A percentile compares a stretch with the other conserved stretches of the same genome.
These are phyloP conservation scores for Colletotrichum sp. DNA, from an alignment of 2,329 filamentous ascomycete species.

Conservation along the genomic window DNA sequence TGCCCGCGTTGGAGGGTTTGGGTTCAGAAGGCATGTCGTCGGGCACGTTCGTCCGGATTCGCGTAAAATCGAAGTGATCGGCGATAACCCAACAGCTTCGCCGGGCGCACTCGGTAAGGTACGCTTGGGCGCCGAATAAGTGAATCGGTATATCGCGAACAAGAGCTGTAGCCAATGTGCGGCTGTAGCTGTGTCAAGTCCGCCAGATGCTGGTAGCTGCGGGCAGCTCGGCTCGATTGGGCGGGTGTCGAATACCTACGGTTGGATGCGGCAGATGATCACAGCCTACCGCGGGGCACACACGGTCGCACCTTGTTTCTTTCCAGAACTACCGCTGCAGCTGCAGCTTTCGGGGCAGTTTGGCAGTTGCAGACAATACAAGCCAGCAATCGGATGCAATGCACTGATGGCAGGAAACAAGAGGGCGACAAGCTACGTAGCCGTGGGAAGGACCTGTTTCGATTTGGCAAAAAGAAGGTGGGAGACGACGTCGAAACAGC, in stretches of 20 bases:
- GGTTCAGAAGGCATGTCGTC: constrained; percentile 38
- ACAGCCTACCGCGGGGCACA: neutral
- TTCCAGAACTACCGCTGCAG: neutral
- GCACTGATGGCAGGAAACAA: neutral
- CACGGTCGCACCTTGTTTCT: neutral
- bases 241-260: neutral
- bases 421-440: neutral
- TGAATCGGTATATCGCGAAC: neutral
- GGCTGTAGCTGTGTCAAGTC: neutral
- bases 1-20: constrained; percentile 68
- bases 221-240: neutral
- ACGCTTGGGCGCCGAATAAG: neutral
- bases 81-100: neutral
- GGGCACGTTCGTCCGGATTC: neutral
- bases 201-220: neutral
- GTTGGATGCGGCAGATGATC: neutral
- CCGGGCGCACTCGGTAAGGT: neutral
- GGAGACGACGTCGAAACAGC: constrained; percentile 13
- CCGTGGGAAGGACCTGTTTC: neutral
- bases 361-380: neutral
- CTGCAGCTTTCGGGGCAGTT: constrained; percentile 12
- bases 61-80: neutral
- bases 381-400: neutral
- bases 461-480: constrained; percentile 5
- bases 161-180: neutral